Conservation (phyloP, 1,139 yeast genomes). For the Pichia norvegensis region DNA sequence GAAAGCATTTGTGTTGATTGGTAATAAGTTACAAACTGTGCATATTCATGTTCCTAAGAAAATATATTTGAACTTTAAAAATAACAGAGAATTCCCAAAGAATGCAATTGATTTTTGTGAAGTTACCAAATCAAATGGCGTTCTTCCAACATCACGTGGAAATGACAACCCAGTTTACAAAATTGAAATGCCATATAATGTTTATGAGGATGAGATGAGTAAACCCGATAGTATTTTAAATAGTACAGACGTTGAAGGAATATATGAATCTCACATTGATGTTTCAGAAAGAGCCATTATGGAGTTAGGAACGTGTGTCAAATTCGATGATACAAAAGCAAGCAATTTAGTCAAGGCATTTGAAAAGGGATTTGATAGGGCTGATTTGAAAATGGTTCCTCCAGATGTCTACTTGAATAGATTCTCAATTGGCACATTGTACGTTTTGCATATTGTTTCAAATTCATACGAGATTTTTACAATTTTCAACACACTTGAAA, state of each 20-base stretch:
- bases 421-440: slow-evolving; percentile 54
- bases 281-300: slow-evolving; percentile 69
- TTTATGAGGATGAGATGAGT: slow-evolving; percentile 47
- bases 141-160: slow-evolving; percentile 65
- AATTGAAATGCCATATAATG: slow-evolving; percentile 59
- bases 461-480: slow-evolving; percentile 73
- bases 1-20: slow-evolving; percentile 63
- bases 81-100: slow-evolving; percentile 33
- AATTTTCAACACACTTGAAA: slow-evolving; percentile 61
- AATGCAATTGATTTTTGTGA: slow-evolving; percentile 45
- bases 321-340: slow-evolving; percentile 58
- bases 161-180: slow-evolving; percentile 43
- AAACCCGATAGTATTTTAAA: slow-evolving; percentile 61
- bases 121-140: slow-evolving; percentile 50
- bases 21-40: slow-evolving; percentile 66
- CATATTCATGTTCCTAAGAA: slow-evolving; percentile 68
- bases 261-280: slow-evolving; percentile 69
- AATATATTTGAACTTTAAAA: slow-evolving; percentile 60
- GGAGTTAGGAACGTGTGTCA: slow-evolving; percentile 67
- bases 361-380: slow-evolving; percentile 71
- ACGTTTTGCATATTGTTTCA: slow-evolving; percentile 64
- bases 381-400: slow-evolving; percentile 42
- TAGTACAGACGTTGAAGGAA: slow-evolving; percentile 54
- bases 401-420: slow-evolving; percentile 45
- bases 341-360: slow-evolving; percentile 87